Conservation (phyloP, 1,139 yeast species). For the Yarrowia galli region DNA sequence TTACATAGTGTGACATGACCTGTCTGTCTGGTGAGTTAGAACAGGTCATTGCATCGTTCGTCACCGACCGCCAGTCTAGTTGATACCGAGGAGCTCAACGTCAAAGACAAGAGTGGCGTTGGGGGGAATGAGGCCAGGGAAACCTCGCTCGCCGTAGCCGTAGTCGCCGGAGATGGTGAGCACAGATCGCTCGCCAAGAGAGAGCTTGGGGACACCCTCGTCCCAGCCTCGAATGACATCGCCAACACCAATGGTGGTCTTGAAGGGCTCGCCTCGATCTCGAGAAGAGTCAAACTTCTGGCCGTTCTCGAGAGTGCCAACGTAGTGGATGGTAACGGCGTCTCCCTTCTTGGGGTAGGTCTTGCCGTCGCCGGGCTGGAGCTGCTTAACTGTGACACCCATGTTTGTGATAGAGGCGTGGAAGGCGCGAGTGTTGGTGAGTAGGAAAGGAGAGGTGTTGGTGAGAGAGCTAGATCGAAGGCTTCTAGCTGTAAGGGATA, state of each 20-base stretch:
- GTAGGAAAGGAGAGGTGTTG: not conserved
- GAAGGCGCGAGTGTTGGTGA: conserved; percentile 22
- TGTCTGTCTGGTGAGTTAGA: no score
- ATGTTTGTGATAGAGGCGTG: conserved; percentile 44
- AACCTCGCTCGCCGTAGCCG: conserved; percentile 94
- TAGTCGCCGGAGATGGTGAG: conserved; percentile 91
- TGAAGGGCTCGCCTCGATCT: conserved; percentile 94
- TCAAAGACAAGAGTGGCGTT: conserved; percentile 92
- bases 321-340: conserved; percentile 84
- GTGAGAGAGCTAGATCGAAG: conserved; percentile 28
- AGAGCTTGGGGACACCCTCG: conserved; percentile 86
- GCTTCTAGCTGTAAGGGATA: conserved; percentile 37
- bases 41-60: not conserved
- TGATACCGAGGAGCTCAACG: conserved; percentile 86
- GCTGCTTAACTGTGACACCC: conserved; percentile 53
- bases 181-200: conserved; percentile 90
- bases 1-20: conserved; percentile 12
- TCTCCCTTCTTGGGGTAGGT: conserved; percentile 89
- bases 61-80: conserved; percentile 48
- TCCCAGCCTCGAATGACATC: conserved; percentile 98
- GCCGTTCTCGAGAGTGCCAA: conserved; percentile 93
- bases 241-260: conserved; percentile 92
- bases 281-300: conserved; percentile 94
- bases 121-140: conserved; percentile 96
- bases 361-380: conserved; percentile 73